phyloP scores from a whole-genome alignment of 148 eudicot species.

The Amaranthus cruentus region DNA sequence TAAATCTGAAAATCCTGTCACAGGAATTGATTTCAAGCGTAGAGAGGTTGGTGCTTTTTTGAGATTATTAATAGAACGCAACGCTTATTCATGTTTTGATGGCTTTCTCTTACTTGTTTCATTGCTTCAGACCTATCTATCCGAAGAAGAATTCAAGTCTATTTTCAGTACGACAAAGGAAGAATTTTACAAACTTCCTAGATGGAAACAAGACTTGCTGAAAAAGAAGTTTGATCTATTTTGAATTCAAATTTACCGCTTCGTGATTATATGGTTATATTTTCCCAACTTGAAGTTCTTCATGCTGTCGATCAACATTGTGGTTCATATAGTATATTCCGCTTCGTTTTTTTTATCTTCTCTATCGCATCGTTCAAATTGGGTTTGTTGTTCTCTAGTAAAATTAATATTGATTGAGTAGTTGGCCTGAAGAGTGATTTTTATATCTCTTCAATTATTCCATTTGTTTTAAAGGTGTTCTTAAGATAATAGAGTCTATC shows the following conservation, averaged over 20 bases:
- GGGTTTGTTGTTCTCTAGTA: conserved; percentile 9
- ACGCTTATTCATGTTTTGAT: background rate
- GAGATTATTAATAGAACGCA: background rate
- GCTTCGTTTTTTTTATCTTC: conserved; percentile 7
- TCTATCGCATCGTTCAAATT: background rate
- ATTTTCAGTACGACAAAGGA: conserved; percentile 62
- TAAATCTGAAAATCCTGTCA: conserved; percentile 79
- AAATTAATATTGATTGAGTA: conserved; percentile 19
- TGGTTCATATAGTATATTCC: conserved; percentile 10
- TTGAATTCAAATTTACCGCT: conserved; percentile 22
- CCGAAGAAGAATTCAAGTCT: conserved; percentile 74
- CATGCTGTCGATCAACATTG: background rate
- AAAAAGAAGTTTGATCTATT: conserved; percentile 87
- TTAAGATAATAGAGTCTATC: no score
- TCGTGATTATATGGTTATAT: no score
- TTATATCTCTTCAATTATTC: conserved; percentile 23
- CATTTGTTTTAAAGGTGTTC: background rate
- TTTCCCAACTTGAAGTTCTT: background rate
- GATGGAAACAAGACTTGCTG: conserved; percentile 93
- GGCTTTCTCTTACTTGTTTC: background rate
- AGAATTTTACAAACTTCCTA: conserved; percentile 71
- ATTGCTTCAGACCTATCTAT: conserved; percentile 67
- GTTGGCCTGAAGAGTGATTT: conserved; percentile 22
- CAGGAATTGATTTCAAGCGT: conserved; percentile 89
- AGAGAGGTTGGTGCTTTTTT: conserved; percentile 70